phyloP scores from a whole-genome alignment of 805 yeast species.

The Osmozyma mogii region DNA sequence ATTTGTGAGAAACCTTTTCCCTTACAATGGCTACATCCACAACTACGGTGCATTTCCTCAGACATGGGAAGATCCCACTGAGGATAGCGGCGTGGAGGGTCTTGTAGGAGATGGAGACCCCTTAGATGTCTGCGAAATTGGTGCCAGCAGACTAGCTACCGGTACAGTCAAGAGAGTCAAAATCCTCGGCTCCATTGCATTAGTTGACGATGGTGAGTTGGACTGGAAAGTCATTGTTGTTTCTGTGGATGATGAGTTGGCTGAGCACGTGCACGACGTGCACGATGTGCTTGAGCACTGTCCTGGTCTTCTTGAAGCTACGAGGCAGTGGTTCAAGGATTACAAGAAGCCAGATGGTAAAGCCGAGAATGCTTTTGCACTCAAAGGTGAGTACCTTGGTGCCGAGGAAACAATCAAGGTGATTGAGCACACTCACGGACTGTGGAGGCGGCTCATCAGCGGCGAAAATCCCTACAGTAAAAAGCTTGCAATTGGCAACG shows the following conservation, averaged over 20 bases:
- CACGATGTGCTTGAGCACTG: constrained; percentile 84
- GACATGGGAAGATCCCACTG: constrained; percentile 73
- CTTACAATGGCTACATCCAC: constrained; percentile 97
- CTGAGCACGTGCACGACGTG: constrained; percentile 77
- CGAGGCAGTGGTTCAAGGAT: constrained; percentile 97
- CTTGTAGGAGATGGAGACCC: constrained; percentile 89
- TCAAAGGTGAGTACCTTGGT: constrained; percentile 86
- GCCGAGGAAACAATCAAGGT: constrained; percentile 80
- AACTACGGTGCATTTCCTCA: constrained; percentile 99
- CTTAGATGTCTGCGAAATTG: constrained; percentile 88
- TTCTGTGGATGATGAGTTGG: constrained; percentile 77
- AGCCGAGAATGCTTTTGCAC: constrained; percentile 95
- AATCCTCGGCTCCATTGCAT: constrained; percentile 89
- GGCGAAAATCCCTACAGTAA: too few species aligned
- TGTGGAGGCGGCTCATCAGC: constrained; percentile 70
- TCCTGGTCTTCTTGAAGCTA: constrained; percentile 90
- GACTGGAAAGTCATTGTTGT: constrained; percentile 92
- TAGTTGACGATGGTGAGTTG: constrained; percentile 86
- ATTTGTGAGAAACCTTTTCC: constrained; percentile 96
- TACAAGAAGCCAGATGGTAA: constrained; percentile 98
- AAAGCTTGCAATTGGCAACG: constrained; percentile 7
- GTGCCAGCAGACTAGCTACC: constrained; percentile 54
- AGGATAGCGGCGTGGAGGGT: constrained; percentile 39
- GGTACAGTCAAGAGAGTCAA: constrained; percentile 84
- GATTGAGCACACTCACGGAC: constrained; percentile 71